Evolutionary conservation across 2,329 filamentous ascomycete genomes (phyloP).

Genomic region (Phyllosticta ampelicida): DNA sequence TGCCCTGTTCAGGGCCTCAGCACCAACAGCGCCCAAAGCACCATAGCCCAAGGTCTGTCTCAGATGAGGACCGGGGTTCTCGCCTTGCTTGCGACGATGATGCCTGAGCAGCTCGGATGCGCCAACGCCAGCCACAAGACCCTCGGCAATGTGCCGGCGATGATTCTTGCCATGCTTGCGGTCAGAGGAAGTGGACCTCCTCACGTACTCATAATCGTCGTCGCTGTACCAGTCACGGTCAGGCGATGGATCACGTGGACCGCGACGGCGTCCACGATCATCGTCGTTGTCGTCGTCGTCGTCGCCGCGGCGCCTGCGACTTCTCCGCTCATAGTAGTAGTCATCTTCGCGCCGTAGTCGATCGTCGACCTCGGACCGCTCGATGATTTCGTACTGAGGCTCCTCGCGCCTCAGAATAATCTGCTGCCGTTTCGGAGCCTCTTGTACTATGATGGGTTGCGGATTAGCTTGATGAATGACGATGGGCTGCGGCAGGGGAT

Average conservation of each 20-base stretch:
- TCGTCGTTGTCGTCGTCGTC: conserved; percentile 27
- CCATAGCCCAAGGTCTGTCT: conserved; percentile 49
- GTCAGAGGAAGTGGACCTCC: conserved; percentile 31
- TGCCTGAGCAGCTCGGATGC: conserved; percentile 50
- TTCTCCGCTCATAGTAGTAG: conserved; percentile 52
- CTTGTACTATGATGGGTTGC: conserved; percentile 45
- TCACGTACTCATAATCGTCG: conserved; percentile 51
- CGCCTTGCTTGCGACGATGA: conserved; percentile 46
- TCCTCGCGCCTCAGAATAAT: conserved; percentile 42
- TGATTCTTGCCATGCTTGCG: conserved; percentile 35
- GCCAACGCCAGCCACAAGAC: conserved; percentile 49
- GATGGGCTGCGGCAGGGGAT: conserved; percentile 31
- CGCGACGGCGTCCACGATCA: conserved; percentile 28
- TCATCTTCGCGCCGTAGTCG: conserved; percentile 43
- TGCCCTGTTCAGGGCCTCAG: conserved; percentile 44
- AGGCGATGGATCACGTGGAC: conserved; percentile 11
- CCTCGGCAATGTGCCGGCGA: conserved; percentile 51
- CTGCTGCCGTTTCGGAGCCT: conserved; percentile 36
- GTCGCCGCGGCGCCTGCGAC: conserved; percentile 38
- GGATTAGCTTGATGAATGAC: conserved; percentile 40
- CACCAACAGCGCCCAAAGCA: conserved; percentile 50
- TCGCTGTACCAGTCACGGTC: conserved; percentile 41
- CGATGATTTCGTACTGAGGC: conserved; percentile 49
- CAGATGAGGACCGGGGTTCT: conserved; percentile 40
- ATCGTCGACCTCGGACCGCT: conserved; percentile 46